These are phyloP conservation scores for Globisporangium spiculum DNA, from an alignment of 352 stramenopile species.

Conservation along the genomic window DNA sequence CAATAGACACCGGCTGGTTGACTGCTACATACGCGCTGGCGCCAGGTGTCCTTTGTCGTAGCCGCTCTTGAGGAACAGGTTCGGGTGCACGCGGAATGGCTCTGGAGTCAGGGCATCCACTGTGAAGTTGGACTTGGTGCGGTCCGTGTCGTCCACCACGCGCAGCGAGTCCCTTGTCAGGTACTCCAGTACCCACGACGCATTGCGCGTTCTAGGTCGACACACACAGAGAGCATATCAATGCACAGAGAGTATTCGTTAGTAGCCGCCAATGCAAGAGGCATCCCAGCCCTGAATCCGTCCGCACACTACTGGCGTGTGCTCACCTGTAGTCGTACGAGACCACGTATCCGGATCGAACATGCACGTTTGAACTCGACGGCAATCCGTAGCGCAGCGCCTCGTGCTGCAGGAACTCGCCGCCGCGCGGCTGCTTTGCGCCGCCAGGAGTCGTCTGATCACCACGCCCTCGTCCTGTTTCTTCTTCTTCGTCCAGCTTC, in stretches of 20 bases:
- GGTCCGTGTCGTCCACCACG: slow-evolving; percentile 65
- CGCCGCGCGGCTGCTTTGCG: neutral
- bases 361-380: slow-evolving; percentile 64
- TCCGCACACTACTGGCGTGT: neutral
- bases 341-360: slow-evolving; percentile 78
- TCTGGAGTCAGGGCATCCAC: slow-evolving; percentile 70
- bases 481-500: slow-evolving; percentile 19
- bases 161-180: slow-evolving; percentile 72
- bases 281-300: neutral
- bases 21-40: slow-evolving; percentile 61
- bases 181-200: slow-evolving; percentile 85
- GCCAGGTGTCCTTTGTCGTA: slow-evolving; percentile 95
- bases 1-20: neutral
- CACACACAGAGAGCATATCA: neutral
- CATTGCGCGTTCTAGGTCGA: slow-evolving; percentile 62
- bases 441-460: neutral
- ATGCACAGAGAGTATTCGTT: neutral
- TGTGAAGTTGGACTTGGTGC: slow-evolving; percentile 85
- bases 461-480: neutral
- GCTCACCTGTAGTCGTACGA: slow-evolving; percentile 80
- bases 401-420: slow-evolving; percentile 41
- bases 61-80: slow-evolving; percentile 87
- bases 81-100: slow-evolving; percentile 84
- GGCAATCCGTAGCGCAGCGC: slow-evolving; percentile 71
- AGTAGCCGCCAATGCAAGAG: neutral